A percentile compares a stretch with the other conserved stretches of the same genome.
These are phyloP conservation scores for Quercus tomentella DNA, from an alignment of 331 rosid species.

Conservation along the genomic window DNA sequence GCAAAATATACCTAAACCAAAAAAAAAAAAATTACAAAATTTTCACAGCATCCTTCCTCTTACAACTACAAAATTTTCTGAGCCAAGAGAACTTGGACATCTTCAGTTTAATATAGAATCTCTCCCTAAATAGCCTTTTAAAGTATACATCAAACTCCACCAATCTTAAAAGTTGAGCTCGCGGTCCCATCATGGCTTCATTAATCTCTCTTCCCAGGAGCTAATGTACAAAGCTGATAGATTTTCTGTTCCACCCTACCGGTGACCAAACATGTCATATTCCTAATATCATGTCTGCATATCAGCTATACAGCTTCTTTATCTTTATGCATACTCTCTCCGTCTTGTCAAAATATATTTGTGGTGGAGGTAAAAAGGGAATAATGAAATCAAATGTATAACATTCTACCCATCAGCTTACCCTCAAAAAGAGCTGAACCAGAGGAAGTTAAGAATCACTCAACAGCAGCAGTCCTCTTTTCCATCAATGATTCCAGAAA, in stretches of 20 bases:
- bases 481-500: slow-evolving; percentile 75
- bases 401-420: not conserved
- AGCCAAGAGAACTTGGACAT: not conserved
- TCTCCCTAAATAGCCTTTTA: not conserved
- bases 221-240: not conserved
- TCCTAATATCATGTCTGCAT: not conserved
- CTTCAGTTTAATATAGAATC: not conserved
- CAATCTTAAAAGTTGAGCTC: not conserved
- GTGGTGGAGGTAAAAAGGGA: not conserved
- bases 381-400: not conserved
- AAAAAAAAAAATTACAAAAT: not conserved
- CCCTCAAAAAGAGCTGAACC: not conserved
- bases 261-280: not conserved
- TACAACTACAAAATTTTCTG: not conserved
- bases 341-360: not conserved
- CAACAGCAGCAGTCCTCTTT: slow-evolving; percentile 42
- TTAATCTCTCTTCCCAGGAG: not conserved
- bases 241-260: not conserved
- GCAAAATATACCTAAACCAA: not conserved
- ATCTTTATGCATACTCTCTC: not conserved
- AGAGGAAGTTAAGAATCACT: slow-evolving; percentile 28
- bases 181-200: not conserved
- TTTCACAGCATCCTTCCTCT: not conserved
- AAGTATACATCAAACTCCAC: not conserved
- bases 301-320: not conserved